These are phyloP conservation scores for Craspedostauros australis DNA, from an alignment of 108 stramenopile species.

Conservation along the genomic window DNA sequence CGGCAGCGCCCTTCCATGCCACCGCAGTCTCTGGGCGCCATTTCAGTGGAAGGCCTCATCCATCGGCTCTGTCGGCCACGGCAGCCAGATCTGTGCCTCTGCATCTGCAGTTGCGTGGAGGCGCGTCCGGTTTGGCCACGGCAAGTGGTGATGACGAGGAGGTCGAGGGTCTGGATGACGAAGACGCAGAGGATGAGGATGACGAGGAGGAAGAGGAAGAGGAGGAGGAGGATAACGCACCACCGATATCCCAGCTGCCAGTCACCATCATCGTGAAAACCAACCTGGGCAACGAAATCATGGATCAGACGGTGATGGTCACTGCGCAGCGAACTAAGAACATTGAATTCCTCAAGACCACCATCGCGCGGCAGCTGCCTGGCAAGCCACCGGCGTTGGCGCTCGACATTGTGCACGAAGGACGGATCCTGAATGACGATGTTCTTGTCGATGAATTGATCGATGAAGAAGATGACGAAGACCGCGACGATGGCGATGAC, in stretches of 20 bases:
- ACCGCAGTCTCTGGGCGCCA: too few relatives aligned
- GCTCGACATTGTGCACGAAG: slow-evolving; percentile 37
- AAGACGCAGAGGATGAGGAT: slow-evolving; percentile 20
- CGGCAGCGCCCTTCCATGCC: too few relatives aligned
- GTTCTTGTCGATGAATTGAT: slow-evolving; percentile 58
- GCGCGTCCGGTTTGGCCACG: background rate
- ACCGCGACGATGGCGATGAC: slow-evolving; percentile 53
- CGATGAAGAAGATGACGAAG: slow-evolving; percentile 58
- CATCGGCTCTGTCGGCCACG: background rate
- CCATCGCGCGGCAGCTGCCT: slow-evolving; percentile 44
- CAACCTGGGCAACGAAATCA: slow-evolving; percentile 32
- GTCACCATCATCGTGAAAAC: slow-evolving; percentile 52
- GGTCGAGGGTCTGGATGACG: slow-evolving; percentile 21
- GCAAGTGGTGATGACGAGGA: slow-evolving; percentile 11
- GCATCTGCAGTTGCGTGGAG: background rate
- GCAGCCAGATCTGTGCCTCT: background rate
- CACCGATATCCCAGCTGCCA: slow-evolving; percentile 20
- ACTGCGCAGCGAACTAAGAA: slow-evolving; percentile 48
- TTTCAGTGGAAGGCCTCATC: background rate
- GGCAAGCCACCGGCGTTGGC: slow-evolving; percentile 49
- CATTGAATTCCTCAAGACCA: slow-evolving; percentile 47
- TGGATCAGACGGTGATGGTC: slow-evolving; percentile 63
- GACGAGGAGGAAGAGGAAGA: slow-evolving; percentile 8
- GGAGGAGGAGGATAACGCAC: slow-evolving; percentile 12
- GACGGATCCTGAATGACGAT: slow-evolving; percentile 48